Conservation (phyloP, 176 grass and related monocot species). For the Carex pumila region DNA sequence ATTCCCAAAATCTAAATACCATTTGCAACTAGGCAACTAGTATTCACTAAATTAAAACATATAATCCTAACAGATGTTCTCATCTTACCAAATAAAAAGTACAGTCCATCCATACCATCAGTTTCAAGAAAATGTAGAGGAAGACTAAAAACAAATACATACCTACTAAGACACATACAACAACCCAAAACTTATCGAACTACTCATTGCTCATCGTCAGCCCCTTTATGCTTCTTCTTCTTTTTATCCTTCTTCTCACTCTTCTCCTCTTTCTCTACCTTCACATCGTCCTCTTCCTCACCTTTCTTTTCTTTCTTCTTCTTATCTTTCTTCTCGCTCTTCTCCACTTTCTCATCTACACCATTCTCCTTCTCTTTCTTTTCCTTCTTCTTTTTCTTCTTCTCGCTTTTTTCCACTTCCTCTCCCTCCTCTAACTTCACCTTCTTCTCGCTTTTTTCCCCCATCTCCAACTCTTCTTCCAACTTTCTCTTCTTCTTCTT, state of each 20-base stretch:
- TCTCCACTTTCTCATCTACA: slow-evolving; percentile 31
- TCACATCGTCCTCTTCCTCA: slow-evolving; percentile 18
- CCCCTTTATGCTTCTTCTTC: slow-evolving; percentile 65
- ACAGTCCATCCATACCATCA: neutral
- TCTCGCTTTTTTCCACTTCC: slow-evolving; percentile 57
- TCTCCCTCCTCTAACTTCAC: slow-evolving; percentile 50
- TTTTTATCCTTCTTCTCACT: slow-evolving; percentile 77
- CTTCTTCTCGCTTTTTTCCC: slow-evolving; percentile 28
- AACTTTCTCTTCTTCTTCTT: slow-evolving; percentile 68
- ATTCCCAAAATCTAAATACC: neutral
- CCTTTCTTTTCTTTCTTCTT: slow-evolving; percentile 59
- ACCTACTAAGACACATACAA: neutral
- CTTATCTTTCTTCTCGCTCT: slow-evolving; percentile 41
- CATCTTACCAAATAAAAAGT: slow-evolving; percentile 7
- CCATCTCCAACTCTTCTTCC: slow-evolving; percentile 24
- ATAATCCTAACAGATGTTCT: neutral
- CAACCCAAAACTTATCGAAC: neutral
- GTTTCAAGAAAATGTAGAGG: neutral
- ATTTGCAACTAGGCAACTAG: neutral
- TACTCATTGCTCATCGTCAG: slow-evolving; percentile 25
- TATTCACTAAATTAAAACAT: slow-evolving; percentile 8
- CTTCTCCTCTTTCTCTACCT: slow-evolving; percentile 35
- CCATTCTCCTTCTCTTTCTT: slow-evolving; percentile 22
- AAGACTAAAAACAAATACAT: slow-evolving; percentile 11
- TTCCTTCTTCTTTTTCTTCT: slow-evolving; percentile 90